Conservation (phyloP, 257 asterid genomes). For the Parsonsia alboflavescens region DNA sequence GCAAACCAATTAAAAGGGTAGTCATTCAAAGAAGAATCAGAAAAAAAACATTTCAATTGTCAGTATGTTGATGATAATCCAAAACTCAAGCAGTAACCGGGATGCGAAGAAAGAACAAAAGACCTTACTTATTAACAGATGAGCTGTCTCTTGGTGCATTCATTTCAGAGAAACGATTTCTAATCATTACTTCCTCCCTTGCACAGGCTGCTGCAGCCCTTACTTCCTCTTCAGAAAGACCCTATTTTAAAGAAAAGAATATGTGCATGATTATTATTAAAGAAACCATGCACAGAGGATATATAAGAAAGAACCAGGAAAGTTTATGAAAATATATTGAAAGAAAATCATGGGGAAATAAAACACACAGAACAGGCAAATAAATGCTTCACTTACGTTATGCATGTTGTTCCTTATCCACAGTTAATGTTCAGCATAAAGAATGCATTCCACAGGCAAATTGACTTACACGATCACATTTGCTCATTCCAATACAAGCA, state of each 20-base stretch:
- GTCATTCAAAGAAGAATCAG: background rate
- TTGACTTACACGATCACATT: background rate
- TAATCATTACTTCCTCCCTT: slow-evolving; percentile 94
- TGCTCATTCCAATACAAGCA: background rate
- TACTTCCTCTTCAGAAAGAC: slow-evolving; percentile 98
- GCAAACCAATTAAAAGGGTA: background rate
- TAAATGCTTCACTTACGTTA: background rate
- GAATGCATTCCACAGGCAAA: background rate
- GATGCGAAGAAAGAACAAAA: background rate
- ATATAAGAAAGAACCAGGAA: background rate
- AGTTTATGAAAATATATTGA: background rate
- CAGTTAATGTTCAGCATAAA: background rate
- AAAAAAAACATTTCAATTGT: background rate
- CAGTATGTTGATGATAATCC: background rate
- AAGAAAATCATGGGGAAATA: background rate
- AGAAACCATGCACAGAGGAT: slow-evolving; percentile 12
- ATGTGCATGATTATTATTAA: slow-evolving; percentile 17
- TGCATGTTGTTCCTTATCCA: background rate
- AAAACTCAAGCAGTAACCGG: background rate
- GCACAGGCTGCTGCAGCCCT: slow-evolving; percentile 98
- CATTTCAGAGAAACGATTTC: slow-evolving; percentile 98
- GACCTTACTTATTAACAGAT: slow-evolving; percentile 80
- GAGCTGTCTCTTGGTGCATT: slow-evolving; percentile 89
- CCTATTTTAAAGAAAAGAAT: slow-evolving; percentile 43
- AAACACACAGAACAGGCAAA: background rate